Evolutionary conservation across 345 rosid genomes (phyloP).

Genomic region (Chamaenerion angustifolium): DNA sequence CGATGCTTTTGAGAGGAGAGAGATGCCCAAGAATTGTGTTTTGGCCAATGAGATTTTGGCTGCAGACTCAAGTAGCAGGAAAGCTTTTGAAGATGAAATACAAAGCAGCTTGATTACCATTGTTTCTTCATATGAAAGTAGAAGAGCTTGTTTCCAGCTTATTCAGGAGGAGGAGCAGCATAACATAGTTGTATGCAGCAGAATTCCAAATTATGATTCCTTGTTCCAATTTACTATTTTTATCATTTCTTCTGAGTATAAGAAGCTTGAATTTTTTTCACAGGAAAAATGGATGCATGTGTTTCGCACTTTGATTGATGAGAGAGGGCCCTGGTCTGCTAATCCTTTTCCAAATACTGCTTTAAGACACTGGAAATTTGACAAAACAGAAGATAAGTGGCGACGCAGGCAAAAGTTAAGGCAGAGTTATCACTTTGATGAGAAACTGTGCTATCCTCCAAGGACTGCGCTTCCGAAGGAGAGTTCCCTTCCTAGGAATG

Average conservation of each 20-base stretch:
- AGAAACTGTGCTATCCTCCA: constrained; percentile 59
- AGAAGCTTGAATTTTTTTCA: constrained; percentile 2
- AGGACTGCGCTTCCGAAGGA: constrained; percentile 34
- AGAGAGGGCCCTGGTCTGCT: constrained; percentile 98
- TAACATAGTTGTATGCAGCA: constrained; percentile 52
- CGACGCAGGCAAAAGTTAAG: constrained; percentile 88
- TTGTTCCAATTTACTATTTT: too few species aligned
- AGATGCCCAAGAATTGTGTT: constrained; percentile 83
- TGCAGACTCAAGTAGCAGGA: constrained; percentile 34
- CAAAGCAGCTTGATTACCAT: constrained; percentile 40
- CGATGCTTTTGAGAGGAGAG: constrained; percentile 89
- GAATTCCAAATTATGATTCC: too few species aligned
- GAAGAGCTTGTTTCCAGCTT: constrained; percentile 57
- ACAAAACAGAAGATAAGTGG: constrained; percentile 95
- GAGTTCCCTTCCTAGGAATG: constrained; percentile 25
- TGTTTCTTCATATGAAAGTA: constrained; percentile 67
- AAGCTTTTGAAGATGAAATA: constrained; percentile 71
- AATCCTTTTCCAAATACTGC: constrained; percentile 74
- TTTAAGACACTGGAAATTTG: constrained; percentile 77
- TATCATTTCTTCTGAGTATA: neutral
- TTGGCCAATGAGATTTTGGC: constrained; percentile 50
- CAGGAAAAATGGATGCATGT: constrained; percentile 94
- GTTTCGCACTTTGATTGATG: constrained; percentile 88
- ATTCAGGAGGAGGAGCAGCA: constrained; percentile 79
- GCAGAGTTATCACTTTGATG: constrained; percentile 84